Conservation (phyloP, 140 eudicot species). For the Cichorium intybus region DNA sequence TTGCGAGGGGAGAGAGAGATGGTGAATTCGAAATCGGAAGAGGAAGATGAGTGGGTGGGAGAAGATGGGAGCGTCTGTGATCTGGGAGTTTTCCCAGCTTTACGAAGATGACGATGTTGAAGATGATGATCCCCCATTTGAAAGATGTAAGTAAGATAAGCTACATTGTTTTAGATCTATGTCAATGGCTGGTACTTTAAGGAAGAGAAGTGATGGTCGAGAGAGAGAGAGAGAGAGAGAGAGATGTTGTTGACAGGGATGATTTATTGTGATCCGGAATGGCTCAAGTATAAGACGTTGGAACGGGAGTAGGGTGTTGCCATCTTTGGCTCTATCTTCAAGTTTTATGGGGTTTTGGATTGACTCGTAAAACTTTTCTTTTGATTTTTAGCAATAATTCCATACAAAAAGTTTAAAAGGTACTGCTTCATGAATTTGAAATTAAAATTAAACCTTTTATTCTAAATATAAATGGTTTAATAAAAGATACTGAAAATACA, state of each 20-base stretch:
- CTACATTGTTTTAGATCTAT: slow-evolving; percentile 26
- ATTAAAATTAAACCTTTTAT: background rate
- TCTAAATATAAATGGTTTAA: no score
- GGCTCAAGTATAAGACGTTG: background rate
- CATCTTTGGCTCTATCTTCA: background rate
- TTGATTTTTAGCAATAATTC: background rate
- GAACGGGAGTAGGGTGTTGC: background rate
- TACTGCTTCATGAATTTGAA: background rate
- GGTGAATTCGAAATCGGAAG: slow-evolving; percentile 88
- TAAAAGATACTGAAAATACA: no score
- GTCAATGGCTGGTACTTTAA: background rate
- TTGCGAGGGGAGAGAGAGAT: slow-evolving; percentile 71
- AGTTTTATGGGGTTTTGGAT: background rate
- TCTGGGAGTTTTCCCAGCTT: slow-evolving; percentile 25
- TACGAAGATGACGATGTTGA: slow-evolving; percentile 1
- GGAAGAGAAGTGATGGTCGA: background rate
- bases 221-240: background rate
- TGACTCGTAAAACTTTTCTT: background rate
- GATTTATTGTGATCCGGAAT: background rate
- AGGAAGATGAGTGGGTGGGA: slow-evolving; percentile 81
- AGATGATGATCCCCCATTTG: slow-evolving; percentile 15
- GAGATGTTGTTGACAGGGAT: background rate
- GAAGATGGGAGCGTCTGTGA: slow-evolving; percentile 91
- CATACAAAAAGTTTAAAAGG: background rate
- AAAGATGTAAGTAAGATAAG: background rate